Evolutionary conservation across 78 protist species (phyloP).

Genomic region (slime mould (Dictyostelium discoideum)): dicty_2.7 NC_007091.3:1416001-1416500

Average conservation of each 20-base stretch:
- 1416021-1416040: slow-evolving; percentile 31
- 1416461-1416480: background rate
- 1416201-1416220: too few relatives aligned
- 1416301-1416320: slow-evolving; percentile 83
- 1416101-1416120: slow-evolving; percentile 60
- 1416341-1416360: background rate
- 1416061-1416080: slow-evolving; percentile 85
- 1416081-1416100: slow-evolving; percentile 34
- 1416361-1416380: background rate
- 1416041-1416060: slow-evolving; percentile 92
- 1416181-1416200: background rate
- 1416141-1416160: background rate
- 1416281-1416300: slow-evolving; percentile 86
- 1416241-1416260: slow-evolving; percentile 92
- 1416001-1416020: background rate
- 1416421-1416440: background rate
- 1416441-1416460: background rate
- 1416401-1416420: background rate
- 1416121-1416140: slow-evolving; percentile 83
- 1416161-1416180: background rate
- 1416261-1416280: slow-evolving; percentile 88
- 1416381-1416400: background rate
- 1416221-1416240: slow-evolving; percentile 87
- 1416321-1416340: slow-evolving; percentile 22
- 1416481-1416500: too few relatives aligned